These are phyloP conservation scores for Alloascoidea africana DNA, from an alignment of 805 yeast genomes.

Conservation along the genomic window DNA sequence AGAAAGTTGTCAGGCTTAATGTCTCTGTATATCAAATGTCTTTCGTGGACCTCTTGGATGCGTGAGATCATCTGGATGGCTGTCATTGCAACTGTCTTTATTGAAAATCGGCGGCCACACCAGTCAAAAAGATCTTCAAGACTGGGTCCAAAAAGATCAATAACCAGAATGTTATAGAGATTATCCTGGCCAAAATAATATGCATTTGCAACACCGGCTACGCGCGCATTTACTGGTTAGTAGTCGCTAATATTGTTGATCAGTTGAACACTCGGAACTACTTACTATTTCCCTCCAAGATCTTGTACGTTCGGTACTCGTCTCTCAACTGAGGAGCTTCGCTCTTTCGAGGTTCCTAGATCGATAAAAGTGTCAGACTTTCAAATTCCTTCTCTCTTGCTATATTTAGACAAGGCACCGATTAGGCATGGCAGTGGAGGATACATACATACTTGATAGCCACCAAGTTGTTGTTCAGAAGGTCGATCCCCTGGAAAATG, in stretches of 20 bases:
- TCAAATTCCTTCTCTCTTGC: too few species aligned
- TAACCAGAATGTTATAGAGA: constrained; percentile 64
- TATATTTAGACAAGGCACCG: too few species aligned
- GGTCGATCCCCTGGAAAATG: constrained; percentile 87
- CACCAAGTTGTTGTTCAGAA: constrained; percentile 82
- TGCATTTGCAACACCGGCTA: constrained; percentile 63
- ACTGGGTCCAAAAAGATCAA: constrained; percentile 73
- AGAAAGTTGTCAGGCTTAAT: constrained; percentile 78
- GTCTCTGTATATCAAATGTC: constrained; percentile 68
- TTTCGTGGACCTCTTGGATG: constrained; percentile 55
- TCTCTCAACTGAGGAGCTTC: constrained; percentile 82
- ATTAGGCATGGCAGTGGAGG: too few species aligned
- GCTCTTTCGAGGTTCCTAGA: constrained; percentile 60
- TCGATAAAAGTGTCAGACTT: too few species aligned
- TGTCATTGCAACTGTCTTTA: constrained; percentile 65
- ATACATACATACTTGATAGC: constrained; percentile 72
- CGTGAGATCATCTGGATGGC: constrained; percentile 69
- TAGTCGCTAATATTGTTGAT: too few species aligned
- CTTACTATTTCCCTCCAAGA: constrained; percentile 37
- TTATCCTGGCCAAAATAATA: constrained; percentile 85
- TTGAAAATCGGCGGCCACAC: constrained; percentile 67
- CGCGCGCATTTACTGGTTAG: too few species aligned
- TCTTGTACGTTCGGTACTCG: constrained; percentile 68
- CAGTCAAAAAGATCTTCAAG: constrained; percentile 77
- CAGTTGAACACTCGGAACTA: too few species aligned